phyloP scores from a whole-genome alignment of 2,329 filamentous ascomycete genomes.

The Colletotrichum orchidophilum region DNA sequence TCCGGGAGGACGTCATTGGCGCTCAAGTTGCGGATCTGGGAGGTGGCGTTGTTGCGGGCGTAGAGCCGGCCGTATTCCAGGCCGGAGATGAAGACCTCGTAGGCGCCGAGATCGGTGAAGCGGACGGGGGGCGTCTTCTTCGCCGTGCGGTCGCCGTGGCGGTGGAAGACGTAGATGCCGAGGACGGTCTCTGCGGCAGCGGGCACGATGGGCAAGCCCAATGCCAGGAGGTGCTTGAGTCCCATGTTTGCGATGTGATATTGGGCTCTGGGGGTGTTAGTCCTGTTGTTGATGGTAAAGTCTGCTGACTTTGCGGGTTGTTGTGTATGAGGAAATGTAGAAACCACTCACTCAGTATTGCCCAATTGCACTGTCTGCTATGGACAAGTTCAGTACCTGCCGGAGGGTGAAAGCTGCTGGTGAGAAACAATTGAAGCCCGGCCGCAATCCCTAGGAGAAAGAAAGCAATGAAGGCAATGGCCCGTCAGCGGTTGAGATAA shows the following conservation, averaged over 20 bases:
- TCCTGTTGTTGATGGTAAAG: background rate
- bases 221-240: slow-evolving; percentile 46
- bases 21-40: slow-evolving; percentile 73
- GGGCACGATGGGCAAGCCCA: slow-evolving; percentile 46
- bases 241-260: slow-evolving; percentile 44
- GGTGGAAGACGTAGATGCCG: slow-evolving; percentile 86
- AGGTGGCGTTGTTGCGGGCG: slow-evolving; percentile 66
- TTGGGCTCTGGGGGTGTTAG: background rate
- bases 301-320: background rate
- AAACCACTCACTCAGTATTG: background rate
- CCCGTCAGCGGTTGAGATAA: background rate
- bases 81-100: slow-evolving; percentile 77
- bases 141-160: slow-evolving; percentile 88
- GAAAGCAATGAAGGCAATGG: background rate
- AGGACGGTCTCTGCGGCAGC: slow-evolving; percentile 73
- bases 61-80: slow-evolving; percentile 82
- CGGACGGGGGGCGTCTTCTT: slow-evolving; percentile 77
- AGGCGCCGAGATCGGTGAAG: slow-evolving; percentile 82
- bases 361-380: background rate
- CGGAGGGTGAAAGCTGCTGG: background rate
- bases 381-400: background rate
- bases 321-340: background rate
- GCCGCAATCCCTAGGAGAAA: background rate
- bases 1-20: slow-evolving; percentile 71
- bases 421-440: background rate